phyloP scores from a whole-genome alignment of 176 grass and related monocot genomes.

The Cenchrus purpureus region DNA sequence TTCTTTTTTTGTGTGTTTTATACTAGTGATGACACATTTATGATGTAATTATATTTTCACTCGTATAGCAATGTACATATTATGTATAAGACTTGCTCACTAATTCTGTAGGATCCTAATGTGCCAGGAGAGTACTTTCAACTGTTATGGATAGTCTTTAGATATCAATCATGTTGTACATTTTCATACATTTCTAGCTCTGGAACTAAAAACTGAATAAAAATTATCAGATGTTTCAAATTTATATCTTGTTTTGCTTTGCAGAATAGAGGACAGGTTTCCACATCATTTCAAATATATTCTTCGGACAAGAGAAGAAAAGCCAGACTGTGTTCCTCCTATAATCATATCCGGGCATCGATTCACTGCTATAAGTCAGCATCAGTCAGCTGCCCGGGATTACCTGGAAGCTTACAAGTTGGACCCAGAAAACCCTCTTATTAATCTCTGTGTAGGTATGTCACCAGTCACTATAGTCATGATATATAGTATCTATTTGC shows the following conservation, averaged over 20 bases:
- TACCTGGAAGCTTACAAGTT: conserved; percentile 94
- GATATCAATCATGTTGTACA: background rate
- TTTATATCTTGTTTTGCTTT: conserved; percentile 38
- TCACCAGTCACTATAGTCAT: background rate
- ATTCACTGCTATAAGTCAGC: conserved; percentile 83
- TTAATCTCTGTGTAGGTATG: conserved; percentile 90
- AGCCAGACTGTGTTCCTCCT: conserved; percentile 69
- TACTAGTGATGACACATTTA: background rate
- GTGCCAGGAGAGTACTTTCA: background rate
- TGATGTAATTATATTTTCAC: background rate
- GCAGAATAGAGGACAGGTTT: conserved; percentile 73
- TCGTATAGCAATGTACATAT: background rate
- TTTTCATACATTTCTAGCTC: conserved; percentile 4
- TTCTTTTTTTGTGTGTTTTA: background rate
- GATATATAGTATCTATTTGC: background rate
- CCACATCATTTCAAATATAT: conserved; percentile 77
- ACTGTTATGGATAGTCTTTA: background rate
- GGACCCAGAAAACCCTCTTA: conserved; percentile 78
- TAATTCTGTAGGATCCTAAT: background rate
- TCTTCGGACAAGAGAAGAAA: conserved; percentile 57
- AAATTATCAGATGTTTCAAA: conserved; percentile 15
- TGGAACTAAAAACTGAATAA: background rate
- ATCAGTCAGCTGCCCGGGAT: conserved; percentile 82
- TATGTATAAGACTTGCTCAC: background rate
- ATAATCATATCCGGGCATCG: conserved; percentile 82